A percentile compares a stretch with the other conserved stretches of the same genome.
Conservation (phyloP, 164 flowering plant species). For the Kalanchoe fedtschenkoi region DNA sequence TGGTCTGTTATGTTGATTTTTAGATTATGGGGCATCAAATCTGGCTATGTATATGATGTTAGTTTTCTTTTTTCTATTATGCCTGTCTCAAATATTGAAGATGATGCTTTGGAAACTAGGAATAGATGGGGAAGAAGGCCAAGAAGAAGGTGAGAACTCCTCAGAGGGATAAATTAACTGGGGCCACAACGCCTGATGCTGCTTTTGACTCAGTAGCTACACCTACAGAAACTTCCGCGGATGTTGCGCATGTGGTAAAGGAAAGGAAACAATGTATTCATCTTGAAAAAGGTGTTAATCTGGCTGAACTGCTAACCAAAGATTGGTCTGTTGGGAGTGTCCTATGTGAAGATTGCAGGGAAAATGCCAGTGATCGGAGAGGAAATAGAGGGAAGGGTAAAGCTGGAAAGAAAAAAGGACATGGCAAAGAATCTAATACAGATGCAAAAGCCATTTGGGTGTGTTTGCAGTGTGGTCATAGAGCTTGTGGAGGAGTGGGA, state of each 20-base stretch:
- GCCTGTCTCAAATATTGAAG: neutral
- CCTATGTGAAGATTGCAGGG: conserved; percentile 71
- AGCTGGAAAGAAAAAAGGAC: conserved; percentile 53
- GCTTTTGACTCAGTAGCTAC: conserved; percentile 13
- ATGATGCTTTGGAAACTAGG: conserved; percentile 20
- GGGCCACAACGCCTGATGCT: conserved; percentile 14
- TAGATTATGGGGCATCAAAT: too few species aligned
- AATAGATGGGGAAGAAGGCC: conserved; percentile 63
- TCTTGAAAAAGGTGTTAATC: conserved; percentile 43
- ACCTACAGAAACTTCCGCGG: conserved; percentile 20
- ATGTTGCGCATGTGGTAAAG: conserved; percentile 21
- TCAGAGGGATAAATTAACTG: conserved; percentile 39
- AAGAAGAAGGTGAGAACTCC: conserved; percentile 49
- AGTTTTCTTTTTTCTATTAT: neutral
- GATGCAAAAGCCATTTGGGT: conserved; percentile 59
- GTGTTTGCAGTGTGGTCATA: conserved; percentile 87
- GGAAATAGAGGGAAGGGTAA: conserved; percentile 54
- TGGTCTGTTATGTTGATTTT: neutral
- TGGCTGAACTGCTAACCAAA: conserved; percentile 31
- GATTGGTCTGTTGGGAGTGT: conserved; percentile 24
- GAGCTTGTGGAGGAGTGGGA: conserved; percentile 80
- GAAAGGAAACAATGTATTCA: conserved; percentile 50
- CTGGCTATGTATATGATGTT: neutral
- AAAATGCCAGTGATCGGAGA: conserved; percentile 29
- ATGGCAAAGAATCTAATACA: conserved; percentile 20